Conservation (phyloP, 768 basidiomycete species). For the Lactarius hengduanensis region DNA sequence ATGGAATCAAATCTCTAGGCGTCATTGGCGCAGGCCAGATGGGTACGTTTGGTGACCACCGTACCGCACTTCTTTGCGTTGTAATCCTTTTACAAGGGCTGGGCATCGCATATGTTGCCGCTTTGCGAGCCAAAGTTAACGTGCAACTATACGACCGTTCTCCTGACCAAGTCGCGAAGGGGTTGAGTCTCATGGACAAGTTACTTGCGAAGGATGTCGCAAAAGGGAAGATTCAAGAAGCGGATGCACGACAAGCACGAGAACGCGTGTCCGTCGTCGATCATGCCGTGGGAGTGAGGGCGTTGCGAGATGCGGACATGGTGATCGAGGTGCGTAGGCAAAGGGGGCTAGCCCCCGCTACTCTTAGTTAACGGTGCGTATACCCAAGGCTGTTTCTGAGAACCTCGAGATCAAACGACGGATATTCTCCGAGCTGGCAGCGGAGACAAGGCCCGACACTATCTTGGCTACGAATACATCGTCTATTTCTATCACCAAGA, state of each 20-base stretch:
- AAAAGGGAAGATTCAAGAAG: conserved; percentile 70
- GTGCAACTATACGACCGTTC: conserved; percentile 86
- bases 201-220: conserved; percentile 86
- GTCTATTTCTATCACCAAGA: conserved; percentile 92
- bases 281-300: conserved; percentile 48
- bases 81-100: conserved; percentile 48
- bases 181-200: conserved; percentile 72
- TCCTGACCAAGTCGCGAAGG: conserved; percentile 66
- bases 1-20: conserved; percentile 73
- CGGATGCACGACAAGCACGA: conserved; percentile 71
- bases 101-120: conserved; percentile 87
- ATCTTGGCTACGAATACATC: conserved; percentile 94
- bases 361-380: not conserved
- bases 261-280: conserved; percentile 62
- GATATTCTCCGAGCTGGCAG: conserved; percentile 71
- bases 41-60: conserved; percentile 37
- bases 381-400: conserved; percentile 78
- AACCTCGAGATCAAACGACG: conserved; percentile 71
- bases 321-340: conserved; percentile 70
- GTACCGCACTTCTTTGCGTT: not conserved
- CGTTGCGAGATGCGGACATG: conserved; percentile 80
- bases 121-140: conserved; percentile 80
- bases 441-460: conserved; percentile 63
- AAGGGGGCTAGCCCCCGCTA: not conserved
- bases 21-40: conserved; percentile 85